phyloP scores from a whole-genome alignment of 1,139 yeast genomes.

The Nakaseomyces delphensis region DNA sequence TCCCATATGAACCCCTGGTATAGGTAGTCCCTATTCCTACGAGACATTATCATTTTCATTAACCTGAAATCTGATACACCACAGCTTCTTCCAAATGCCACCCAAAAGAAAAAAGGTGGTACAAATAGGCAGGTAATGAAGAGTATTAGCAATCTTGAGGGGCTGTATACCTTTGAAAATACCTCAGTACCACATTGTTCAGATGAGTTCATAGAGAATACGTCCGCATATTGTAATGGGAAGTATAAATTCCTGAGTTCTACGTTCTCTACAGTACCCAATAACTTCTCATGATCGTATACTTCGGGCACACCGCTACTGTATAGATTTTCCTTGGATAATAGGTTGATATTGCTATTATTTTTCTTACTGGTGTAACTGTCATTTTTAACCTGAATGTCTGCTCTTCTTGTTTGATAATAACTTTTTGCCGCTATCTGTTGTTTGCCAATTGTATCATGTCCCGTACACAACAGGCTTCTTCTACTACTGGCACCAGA shows the following conservation, averaged over 20 bases:
- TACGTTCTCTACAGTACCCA: not conserved
- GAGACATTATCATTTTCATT: slow-evolving; percentile 19
- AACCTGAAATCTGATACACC: slow-evolving; percentile 20
- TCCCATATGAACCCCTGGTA: slow-evolving; percentile 26
- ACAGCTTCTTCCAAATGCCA: slow-evolving; percentile 16
- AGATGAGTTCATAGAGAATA: not conserved
- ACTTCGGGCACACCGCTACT: not conserved
- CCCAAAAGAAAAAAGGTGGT: slow-evolving; percentile 27
- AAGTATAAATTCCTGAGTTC: not conserved
- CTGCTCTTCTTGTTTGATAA: not conserved
- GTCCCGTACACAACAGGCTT: not conserved
- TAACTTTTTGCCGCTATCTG: not conserved
- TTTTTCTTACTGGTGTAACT: too few species aligned
- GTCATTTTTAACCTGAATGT: not conserved
- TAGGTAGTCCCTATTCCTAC: slow-evolving; percentile 15
- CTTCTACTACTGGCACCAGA: not conserved
- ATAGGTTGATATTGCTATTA: not conserved
- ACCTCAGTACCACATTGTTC: not conserved
- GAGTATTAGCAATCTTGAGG: slow-evolving; percentile 14
- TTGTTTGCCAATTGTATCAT: slow-evolving; percentile 1
- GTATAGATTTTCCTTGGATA: slow-evolving; percentile 1
- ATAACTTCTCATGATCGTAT: not conserved
- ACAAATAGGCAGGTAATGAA: slow-evolving; percentile 17
- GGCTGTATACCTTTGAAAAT: slow-evolving; percentile 18
- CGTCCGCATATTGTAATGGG: not conserved